A percentile compares a stretch with the other conserved stretches of the same genome.
Evolutionary conservation across 2,329 filamentous ascomycete species (phyloP).

Genomic region (Sporothrix humicola): DNA sequence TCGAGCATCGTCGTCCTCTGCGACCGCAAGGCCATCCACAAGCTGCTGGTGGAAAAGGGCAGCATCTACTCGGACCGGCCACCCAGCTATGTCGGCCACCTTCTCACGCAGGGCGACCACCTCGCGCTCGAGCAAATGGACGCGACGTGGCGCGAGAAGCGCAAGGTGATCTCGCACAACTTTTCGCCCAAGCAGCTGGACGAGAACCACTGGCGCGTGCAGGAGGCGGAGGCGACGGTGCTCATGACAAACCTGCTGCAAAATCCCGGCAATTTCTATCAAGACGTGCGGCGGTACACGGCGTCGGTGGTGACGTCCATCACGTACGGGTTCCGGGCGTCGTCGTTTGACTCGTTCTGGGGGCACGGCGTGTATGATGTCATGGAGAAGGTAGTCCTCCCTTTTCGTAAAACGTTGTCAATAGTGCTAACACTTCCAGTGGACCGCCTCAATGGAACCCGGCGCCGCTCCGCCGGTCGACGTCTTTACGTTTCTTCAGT

Average conservation of each 20-base stretch:
- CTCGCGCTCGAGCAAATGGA: conserved; percentile 1
- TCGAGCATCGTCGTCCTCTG: background rate
- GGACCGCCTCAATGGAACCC: conserved; percentile 8
- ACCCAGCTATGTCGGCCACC: background rate
- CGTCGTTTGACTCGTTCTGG: conserved; percentile 13
- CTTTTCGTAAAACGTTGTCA: too few relatives aligned
- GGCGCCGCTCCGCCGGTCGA: background rate
- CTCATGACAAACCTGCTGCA: conserved; percentile 3
- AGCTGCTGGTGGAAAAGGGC: background rate
- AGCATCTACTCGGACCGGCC: conserved; percentile 14
- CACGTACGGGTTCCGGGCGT: background rate
- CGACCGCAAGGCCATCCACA: conserved; percentile 14
- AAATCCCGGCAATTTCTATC: background rate
- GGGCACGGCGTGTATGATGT: background rate
- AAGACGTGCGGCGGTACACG: conserved; percentile 7
- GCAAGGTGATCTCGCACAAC: conserved; percentile 5
- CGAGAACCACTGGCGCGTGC: conserved; percentile 1
- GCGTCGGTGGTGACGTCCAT: conserved; percentile 15
- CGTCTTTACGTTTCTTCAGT: background rate
- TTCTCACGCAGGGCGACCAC: conserved; percentile 1
- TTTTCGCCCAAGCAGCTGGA: background rate
- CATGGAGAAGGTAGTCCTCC: background rate
- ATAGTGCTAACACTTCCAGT: background rate
- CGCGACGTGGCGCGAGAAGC: conserved; percentile 13
- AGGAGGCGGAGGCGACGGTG: background rate